Evolutionary conservation across 306 rosid genomes (phyloP).

Genomic region (Prunus fruticosa): DNA sequence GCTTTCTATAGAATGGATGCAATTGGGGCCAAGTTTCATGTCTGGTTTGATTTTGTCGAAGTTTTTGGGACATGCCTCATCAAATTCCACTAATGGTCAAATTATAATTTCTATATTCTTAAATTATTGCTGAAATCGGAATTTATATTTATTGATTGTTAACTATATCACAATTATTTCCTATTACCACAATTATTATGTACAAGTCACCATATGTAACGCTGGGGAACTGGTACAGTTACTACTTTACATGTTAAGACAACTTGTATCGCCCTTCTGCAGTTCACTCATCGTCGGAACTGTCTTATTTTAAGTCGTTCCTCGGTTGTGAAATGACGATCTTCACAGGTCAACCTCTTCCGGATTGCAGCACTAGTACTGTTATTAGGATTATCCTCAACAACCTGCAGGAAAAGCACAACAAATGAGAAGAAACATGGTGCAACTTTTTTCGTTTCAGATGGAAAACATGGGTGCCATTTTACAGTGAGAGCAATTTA

Average conservation of each 20-base stretch:
- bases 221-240: not conserved
- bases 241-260: constrained; percentile 24
- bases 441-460: too few species aligned
- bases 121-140: too few species aligned
- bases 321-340: constrained; percentile 57
- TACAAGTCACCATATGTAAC: not conserved
- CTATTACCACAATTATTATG: not conserved
- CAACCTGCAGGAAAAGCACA: constrained; percentile 42
- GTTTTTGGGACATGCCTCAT: too few species aligned
- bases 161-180: not conserved
- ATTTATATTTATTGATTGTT: too few species aligned
- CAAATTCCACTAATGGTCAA: too few species aligned
- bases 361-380: constrained; percentile 41
- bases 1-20: too few species aligned
- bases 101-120: too few species aligned
- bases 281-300: constrained; percentile 50
- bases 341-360: constrained; percentile 55
- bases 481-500: not conserved
- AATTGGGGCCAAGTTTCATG: too few species aligned
- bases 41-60: too few species aligned
- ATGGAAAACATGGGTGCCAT: not conserved
- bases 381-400: constrained; percentile 35
- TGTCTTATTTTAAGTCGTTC: constrained; percentile 59
- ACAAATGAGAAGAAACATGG: constrained; percentile 3
- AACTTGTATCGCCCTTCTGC: not conserved